Percentiles rank a stretch among this genome's conserved stretches.
Evolutionary conservation across 2,329 filamentous ascomycete species (phyloP).

Genomic region (Magnaporthiopsis incrustans): DNA sequence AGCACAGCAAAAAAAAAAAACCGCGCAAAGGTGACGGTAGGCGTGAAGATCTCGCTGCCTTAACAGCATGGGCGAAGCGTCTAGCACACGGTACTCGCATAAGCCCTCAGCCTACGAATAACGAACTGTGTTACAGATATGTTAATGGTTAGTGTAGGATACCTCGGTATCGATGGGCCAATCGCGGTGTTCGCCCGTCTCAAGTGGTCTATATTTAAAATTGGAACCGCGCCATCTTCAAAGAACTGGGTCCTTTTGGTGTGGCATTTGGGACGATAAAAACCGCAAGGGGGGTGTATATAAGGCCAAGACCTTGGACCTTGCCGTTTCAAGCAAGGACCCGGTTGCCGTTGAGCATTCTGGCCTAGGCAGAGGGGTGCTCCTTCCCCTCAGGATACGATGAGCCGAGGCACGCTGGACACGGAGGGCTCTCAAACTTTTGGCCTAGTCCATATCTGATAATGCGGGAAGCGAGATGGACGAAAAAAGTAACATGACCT

Average conservation of each 20-base stretch:
- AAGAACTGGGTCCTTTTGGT: neutral
- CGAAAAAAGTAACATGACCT: too few relatives aligned
- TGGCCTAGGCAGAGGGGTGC: neutral
- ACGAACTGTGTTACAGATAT: neutral
- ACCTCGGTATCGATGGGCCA: constrained; percentile 4
- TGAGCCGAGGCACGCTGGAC: neutral
- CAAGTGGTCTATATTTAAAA: neutral
- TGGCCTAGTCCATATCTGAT: too few relatives aligned
- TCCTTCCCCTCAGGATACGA: neutral
- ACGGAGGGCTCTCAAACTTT: neutral
- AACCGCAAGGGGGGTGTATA: neutral
- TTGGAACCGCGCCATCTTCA: neutral
- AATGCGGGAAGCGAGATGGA: too few relatives aligned
- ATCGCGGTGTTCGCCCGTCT: neutral
- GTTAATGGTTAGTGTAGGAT: neutral
- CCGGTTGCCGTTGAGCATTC: neutral
- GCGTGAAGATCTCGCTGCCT: neutral
- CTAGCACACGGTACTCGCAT: too few relatives aligned
- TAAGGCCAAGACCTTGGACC: too few relatives aligned
- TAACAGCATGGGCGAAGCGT: neutral
- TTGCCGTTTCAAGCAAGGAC: neutral
- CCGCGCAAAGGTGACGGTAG: neutral
- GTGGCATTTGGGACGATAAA: neutral
- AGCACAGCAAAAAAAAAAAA: neutral
- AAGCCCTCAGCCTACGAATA: neutral